These are phyloP conservation scores for Phytophthora fragariae DNA, from an alignment of 352 stramenopile species.

Conservation along the genomic window DNA sequence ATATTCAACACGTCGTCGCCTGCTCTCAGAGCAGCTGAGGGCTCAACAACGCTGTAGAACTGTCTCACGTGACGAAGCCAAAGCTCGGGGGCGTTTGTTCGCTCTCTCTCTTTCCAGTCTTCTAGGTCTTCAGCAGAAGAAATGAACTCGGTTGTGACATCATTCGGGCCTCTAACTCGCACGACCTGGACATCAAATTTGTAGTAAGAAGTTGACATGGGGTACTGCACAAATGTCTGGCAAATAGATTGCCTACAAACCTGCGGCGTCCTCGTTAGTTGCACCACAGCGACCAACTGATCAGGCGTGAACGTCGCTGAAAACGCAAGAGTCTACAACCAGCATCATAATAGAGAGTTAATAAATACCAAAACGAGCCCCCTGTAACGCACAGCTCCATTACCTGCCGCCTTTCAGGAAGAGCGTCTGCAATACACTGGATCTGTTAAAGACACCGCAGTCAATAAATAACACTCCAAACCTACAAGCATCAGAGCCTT, in stretches of 20 bases:
- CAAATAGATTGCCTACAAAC: slow-evolving; percentile 25
- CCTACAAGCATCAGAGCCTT: not conserved
- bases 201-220: not conserved
- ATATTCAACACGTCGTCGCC: slow-evolving; percentile 44
- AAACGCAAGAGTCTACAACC: slow-evolving; percentile 70
- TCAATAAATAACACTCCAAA: slow-evolving; percentile 1
- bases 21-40: not conserved
- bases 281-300: slow-evolving; percentile 56
- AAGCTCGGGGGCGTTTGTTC: slow-evolving; percentile 57
- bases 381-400: not conserved
- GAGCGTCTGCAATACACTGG: slow-evolving; percentile 56
- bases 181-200: slow-evolving; percentile 56
- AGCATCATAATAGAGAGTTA: slow-evolving; percentile 2
- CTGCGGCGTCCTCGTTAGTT: slow-evolving; percentile 74
- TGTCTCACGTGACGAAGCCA: slow-evolving; percentile 78
- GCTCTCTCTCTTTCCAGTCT: slow-evolving; percentile 61
- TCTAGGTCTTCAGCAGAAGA: slow-evolving; percentile 48
- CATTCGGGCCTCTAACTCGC: slow-evolving; percentile 58
- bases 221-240: not conserved
- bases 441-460: slow-evolving; percentile 50
- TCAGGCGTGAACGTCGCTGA: slow-evolving; percentile 82
- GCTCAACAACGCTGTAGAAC: slow-evolving; percentile 67
- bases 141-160: slow-evolving; percentile 77
- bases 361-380: not conserved
- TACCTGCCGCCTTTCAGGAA: slow-evolving; percentile 74